Evolutionary conservation across 2,329 filamentous ascomycete species (phyloP).

Genomic region (Dothideomycetes sp.): DNA sequence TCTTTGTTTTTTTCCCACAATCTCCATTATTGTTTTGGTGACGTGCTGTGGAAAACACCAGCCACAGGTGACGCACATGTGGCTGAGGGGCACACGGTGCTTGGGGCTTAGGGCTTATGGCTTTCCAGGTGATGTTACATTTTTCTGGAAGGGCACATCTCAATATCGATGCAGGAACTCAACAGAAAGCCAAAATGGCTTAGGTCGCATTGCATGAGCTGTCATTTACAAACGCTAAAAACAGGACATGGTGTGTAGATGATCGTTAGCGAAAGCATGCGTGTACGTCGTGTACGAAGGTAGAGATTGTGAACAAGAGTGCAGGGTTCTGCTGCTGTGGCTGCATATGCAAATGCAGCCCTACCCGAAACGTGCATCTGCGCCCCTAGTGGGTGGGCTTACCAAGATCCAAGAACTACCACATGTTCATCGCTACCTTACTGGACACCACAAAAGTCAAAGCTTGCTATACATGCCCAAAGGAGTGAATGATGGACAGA

Average conservation of each 20-base stretch:
- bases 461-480: neutral
- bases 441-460: neutral
- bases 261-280: slow-evolving; percentile 1
- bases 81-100: neutral
- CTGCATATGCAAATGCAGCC: slow-evolving; percentile 9
- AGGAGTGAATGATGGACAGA: slow-evolving; percentile 2
- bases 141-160: neutral
- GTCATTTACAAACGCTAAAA: slow-evolving; percentile 4
- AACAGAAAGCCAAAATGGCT: neutral
- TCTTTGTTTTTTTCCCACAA: neutral
- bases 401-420: too few relatives aligned
- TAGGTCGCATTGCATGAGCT: neutral
- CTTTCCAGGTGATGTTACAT: neutral
- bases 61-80: slow-evolving; percentile 1
- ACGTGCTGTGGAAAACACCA: neutral
- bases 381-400: too few relatives aligned
- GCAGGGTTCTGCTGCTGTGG: neutral
- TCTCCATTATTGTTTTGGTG: slow-evolving; percentile 9
- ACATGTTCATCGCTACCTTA: slow-evolving; percentile 1
- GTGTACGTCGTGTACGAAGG: slow-evolving; percentile 4
- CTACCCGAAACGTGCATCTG: slow-evolving; percentile 5
- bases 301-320: slow-evolving; percentile 1
- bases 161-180: slow-evolving; percentile 5
- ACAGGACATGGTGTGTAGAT: neutral
- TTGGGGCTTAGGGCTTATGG: too few relatives aligned